Evolutionary conservation across 306 rosid species (phyloP), one percentile per base, ranked within the genome.

Genomic region (Prunus padus): DNA sequence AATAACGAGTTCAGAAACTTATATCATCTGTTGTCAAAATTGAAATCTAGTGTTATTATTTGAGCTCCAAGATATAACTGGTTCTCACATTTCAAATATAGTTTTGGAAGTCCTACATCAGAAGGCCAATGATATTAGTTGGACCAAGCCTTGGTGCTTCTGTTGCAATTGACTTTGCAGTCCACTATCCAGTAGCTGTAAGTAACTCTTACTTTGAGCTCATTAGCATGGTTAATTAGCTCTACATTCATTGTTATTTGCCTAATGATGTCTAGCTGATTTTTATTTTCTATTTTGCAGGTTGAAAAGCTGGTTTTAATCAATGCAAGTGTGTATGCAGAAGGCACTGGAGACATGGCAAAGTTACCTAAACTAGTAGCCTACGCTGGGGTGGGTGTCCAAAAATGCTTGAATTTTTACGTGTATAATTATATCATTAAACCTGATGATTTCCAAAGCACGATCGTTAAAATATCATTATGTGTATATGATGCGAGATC

Each of bases 81-180:
- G 50, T 30, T 51, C 51, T 71, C 6, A 26, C 62, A 28, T 52
- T 64, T 31, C 11, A 60, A 16, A 31, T 54, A 47, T 87, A 95
- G 99, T 78, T 95, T 79, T 95, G 99, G 99, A 90, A 83, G 74
- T 81, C 86, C 46, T 81, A 92, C 82, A 90, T 95, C 73, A 84
- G 79, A 87, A 90, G 87, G 75, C 89, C 97, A 42, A 90, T 92
- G 93, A 82, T 92, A 78, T 81, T 95, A 83, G 96, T 95, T 75
- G 99, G 99, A 75, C 97, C 99, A 77, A 95, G 97, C 89, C 97
- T 95, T 18, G 97, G 97, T 69, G 93, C 96, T 75, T 96, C 99
- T 20, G 91, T 95, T 83, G 99, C 97, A 74, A 77, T 95, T 80
- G 97, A 95, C 81, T 92, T 95, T 86, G 90, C 93, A 0, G 91